These are phyloP conservation scores for Fonsecaea erecta DNA, from an alignment of 2,329 filamentous ascomycete species.

Conservation along the genomic window DNA sequence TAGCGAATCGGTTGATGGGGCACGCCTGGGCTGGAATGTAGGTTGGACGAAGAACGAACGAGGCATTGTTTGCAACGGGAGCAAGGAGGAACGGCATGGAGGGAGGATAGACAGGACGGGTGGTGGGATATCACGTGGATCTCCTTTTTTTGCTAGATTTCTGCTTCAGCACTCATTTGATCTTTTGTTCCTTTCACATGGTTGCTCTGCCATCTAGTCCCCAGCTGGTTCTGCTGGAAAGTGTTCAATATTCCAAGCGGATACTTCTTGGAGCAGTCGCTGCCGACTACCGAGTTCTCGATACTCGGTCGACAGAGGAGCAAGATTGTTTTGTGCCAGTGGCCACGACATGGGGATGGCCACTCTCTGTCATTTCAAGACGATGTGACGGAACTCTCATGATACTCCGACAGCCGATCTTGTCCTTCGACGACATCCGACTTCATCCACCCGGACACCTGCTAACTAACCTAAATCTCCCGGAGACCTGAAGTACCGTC, in stretches of 20 bases:
- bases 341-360: constrained; percentile 6
- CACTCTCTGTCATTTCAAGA: neutral
- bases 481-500: neutral
- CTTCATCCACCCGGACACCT: neutral
- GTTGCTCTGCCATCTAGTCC: neutral
- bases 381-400: neutral
- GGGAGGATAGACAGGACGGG: neutral
- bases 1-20: constrained; percentile 32
- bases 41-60: neutral
- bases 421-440: neutral
- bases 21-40: constrained; percentile 30
- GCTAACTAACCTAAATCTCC: neutral
- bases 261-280: neutral
- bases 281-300: neutral
- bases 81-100: neutral
- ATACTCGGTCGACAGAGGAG: neutral
- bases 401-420: neutral
- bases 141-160: neutral
- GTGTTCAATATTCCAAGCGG: neutral
- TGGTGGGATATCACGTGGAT: neutral
- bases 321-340: neutral
- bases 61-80: neutral
- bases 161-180: neutral
- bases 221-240: too few species aligned
- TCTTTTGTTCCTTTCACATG: neutral